Percentiles rank a stretch among this genome's conserved stretches.
Evolutionary conservation across 768 basidiomycete species (phyloP).

Genomic region (Cyclocybe aegerita): DNA sequence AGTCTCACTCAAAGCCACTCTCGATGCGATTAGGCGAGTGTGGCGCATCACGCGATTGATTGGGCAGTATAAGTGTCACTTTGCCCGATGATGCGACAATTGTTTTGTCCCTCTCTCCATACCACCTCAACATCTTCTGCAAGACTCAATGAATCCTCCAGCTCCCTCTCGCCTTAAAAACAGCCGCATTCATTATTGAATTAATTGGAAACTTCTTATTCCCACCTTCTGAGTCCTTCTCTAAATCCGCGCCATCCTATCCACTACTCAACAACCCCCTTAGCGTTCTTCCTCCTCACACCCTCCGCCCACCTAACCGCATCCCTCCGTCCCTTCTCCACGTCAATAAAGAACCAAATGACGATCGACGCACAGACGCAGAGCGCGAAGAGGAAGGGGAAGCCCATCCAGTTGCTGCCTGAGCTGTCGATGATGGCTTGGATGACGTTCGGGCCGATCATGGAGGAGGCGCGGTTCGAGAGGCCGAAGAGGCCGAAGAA

Average conservation of each 20-base stretch:
- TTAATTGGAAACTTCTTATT: background rate
- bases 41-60: too few relatives aligned
- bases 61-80: too few relatives aligned
- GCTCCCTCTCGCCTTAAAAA: too few relatives aligned
- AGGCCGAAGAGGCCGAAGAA: constrained; percentile 89
- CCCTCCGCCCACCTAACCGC: constrained; percentile 57
- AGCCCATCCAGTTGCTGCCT: constrained; percentile 80
- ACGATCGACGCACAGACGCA: constrained; percentile 64
- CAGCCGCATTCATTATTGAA: too few relatives aligned
- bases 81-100: too few relatives aligned
- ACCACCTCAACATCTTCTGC: too few relatives aligned
- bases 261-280: background rate
- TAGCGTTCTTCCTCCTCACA: constrained; percentile 11
- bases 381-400: constrained; percentile 79
- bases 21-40: too few relatives aligned
- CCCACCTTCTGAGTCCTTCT: background rate
- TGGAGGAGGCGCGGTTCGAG: constrained; percentile 82
- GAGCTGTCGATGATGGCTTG: constrained; percentile 76
- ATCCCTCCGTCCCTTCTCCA: constrained; percentile 60
- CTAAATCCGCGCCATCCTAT: background rate
- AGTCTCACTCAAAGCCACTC: too few relatives aligned
- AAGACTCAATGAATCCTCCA: too few relatives aligned
- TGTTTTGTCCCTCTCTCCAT: too few relatives aligned
- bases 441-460: constrained; percentile 85
- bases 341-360: constrained; percentile 77